A percentile compares a stretch with the other conserved stretches of the same genome.
Evolutionary conservation across 495 filamentous ascomycete genomes (phyloP).

Genomic region (Penicillium lagena): DNA sequence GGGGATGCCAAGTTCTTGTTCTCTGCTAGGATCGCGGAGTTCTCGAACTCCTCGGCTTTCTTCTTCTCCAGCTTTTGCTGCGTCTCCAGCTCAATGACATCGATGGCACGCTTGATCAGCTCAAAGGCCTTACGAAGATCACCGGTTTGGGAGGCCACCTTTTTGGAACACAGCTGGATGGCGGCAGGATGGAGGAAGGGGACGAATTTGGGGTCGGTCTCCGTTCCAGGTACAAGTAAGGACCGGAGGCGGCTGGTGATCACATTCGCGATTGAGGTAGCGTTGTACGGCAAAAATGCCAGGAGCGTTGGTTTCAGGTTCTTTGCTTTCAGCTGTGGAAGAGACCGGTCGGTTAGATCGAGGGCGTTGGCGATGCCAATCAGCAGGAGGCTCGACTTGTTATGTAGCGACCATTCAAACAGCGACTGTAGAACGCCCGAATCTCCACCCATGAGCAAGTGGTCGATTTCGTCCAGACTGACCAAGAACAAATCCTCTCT

Average conservation of each 20-base stretch:
- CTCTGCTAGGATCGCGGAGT: constrained; percentile 54
- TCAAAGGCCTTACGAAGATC: constrained; percentile 95
- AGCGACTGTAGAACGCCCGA: constrained; percentile 79
- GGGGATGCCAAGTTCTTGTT: constrained; percentile 66
- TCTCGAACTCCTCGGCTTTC: constrained; percentile 21
- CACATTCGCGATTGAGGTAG: constrained; percentile 79
- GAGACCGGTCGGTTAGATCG: constrained; percentile 89
- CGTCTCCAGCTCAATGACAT: constrained; percentile 81
- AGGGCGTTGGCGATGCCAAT: constrained; percentile 96
- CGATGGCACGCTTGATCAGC: constrained; percentile 82
- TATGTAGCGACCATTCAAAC: constrained; percentile 87
- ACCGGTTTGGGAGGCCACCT: constrained; percentile 87
- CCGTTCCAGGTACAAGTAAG: constrained; percentile 48
- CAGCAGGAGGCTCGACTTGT: constrained; percentile 68
- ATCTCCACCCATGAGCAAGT: constrained; percentile 73
- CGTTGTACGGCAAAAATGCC: constrained; percentile 89
- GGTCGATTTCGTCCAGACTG: constrained; percentile 90
- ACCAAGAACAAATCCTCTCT: constrained; percentile 60
- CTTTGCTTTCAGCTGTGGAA: constrained; percentile 87
- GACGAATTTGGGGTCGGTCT: constrained; percentile 50
- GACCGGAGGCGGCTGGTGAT: constrained; percentile 77
- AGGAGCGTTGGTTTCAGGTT: constrained; percentile 85
- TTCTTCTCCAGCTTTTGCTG: constrained; percentile 37
- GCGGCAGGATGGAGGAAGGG: constrained; percentile 92
- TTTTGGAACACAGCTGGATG: constrained; percentile 87